Conservation (phyloP, 495 filamentous ascomycete species). For the Aspergillus cristatus region DNA sequence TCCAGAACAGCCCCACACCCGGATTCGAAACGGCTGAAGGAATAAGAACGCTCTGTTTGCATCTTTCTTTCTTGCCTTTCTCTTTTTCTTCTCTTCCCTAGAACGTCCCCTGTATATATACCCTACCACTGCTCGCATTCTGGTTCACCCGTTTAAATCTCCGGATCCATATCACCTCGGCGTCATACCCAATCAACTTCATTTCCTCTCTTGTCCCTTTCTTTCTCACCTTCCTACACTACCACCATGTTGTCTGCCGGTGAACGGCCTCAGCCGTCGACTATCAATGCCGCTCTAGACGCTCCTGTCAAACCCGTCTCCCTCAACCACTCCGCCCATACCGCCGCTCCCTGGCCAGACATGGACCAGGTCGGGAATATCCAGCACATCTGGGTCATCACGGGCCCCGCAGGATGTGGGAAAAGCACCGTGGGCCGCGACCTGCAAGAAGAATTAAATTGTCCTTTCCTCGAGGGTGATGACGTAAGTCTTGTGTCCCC, state of each 20-base stretch:
- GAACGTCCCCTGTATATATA: not conserved
- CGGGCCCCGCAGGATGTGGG: constrained; percentile 90
- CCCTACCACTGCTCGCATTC: not conserved
- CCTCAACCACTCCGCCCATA: constrained; percentile 15
- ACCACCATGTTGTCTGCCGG: constrained; percentile 39
- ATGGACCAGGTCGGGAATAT: constrained; percentile 20
- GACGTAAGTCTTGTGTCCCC: constrained; percentile 59
- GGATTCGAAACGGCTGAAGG: too few relatives aligned
- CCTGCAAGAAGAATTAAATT: constrained; percentile 57
- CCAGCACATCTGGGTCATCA: constrained; percentile 96
- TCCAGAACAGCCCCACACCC: too few relatives aligned
- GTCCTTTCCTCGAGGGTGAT: constrained; percentile 92
- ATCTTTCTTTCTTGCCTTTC: constrained; percentile 1
- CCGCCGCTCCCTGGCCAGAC: constrained; percentile 10
- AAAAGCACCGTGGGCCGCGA: constrained; percentile 87
- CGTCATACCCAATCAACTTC: not conserved
- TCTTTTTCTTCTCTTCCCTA: not conserved
- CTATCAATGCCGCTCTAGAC: constrained; percentile 14
- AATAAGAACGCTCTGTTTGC: too few relatives aligned
- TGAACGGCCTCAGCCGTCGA: constrained; percentile 24
- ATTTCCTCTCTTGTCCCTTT: not conserved
- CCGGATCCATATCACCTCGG: not conserved
- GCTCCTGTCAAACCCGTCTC: constrained; percentile 16
- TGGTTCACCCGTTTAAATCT: too few relatives aligned
- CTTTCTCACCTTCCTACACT: not conserved